Evolutionary conservation across 768 basidiomycete genomes (phyloP).

Genomic region (Pleurotus cornucopiae): DNA sequence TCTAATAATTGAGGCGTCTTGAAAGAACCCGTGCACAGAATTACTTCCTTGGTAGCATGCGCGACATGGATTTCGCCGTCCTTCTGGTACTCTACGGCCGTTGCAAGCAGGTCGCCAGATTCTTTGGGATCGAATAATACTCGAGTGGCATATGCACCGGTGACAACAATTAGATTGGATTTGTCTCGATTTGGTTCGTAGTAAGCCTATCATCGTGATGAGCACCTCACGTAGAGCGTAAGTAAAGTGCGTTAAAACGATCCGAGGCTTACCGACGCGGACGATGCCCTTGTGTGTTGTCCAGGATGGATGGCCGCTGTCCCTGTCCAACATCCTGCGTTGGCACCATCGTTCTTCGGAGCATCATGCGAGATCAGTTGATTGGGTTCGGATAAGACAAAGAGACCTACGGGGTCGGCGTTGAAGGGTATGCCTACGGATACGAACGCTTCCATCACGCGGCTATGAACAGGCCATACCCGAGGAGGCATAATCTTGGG

Average conservation of each 20-base stretch:
- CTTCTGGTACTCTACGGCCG: slow-evolving; percentile 11
- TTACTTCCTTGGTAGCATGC: slow-evolving; percentile 16
- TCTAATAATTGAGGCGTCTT: slow-evolving; percentile 21
- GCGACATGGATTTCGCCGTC: slow-evolving; percentile 8
- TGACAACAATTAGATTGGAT: not conserved
- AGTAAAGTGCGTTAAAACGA: not conserved
- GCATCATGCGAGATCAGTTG: no score
- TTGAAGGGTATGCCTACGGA: slow-evolving; percentile 9
- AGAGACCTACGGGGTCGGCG: not conserved
- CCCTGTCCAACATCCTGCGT: not conserved
- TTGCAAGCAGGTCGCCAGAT: slow-evolving; percentile 3
- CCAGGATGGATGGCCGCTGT: not conserved
- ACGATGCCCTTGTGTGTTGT: slow-evolving; percentile 1
- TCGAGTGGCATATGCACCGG: slow-evolving; percentile 5
- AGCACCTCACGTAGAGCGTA: not conserved
- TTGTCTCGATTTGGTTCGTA: slow-evolving; percentile 1
- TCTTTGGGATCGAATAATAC: not conserved
- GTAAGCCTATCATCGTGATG: slow-evolving; percentile 1
- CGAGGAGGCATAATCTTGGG: slow-evolving; percentile 12
- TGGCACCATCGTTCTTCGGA: not conserved
- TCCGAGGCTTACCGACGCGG: not conserved
- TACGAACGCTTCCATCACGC: not conserved
- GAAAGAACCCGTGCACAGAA: slow-evolving; percentile 20
- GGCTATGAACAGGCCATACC: slow-evolving; percentile 5
- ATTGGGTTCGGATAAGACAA: not conserved